Conservation (phyloP, 108 stramenopile species). For the Skeletonema costatum region DNA sequence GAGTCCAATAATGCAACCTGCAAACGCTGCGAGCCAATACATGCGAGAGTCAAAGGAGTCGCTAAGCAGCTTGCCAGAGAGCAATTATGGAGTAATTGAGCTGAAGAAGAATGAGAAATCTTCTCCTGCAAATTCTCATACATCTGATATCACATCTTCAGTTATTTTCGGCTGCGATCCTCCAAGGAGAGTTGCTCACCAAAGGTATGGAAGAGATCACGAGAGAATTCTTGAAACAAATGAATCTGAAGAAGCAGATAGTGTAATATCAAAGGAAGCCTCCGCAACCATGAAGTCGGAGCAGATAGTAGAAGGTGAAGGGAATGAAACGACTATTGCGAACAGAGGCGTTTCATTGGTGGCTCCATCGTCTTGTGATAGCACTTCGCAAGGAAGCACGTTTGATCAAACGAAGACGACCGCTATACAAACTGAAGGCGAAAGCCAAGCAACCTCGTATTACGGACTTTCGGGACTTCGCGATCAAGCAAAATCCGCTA, state of each 20-base stretch:
- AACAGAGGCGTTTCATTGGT: constrained; percentile 36
- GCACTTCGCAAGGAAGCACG: background rate
- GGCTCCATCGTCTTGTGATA: constrained; percentile 20
- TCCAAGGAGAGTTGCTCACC: constrained; percentile 5
- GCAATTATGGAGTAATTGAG: constrained; percentile 35
- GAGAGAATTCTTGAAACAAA: constrained; percentile 14
- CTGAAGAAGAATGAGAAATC: constrained; percentile 7
- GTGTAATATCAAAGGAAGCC: background rate
- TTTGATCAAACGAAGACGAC: constrained; percentile 1
- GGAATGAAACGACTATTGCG: constrained; percentile 3
- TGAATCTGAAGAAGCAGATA: constrained; percentile 3
- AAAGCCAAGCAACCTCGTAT: background rate
- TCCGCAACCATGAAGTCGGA: background rate
- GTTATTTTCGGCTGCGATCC: constrained; percentile 45
- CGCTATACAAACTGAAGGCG: background rate
- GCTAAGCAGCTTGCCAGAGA: constrained; percentile 4
- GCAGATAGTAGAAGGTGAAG: background rate
- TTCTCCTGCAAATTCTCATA: constrained; percentile 37
- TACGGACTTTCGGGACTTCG: background rate
- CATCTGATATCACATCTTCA: constrained; percentile 51
- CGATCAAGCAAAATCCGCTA: constrained; percentile 1
- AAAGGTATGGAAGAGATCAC: background rate
- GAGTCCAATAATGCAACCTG: background rate
- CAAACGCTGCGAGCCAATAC: constrained; percentile 1
- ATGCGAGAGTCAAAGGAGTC: constrained; percentile 2